Evolutionary conservation across 345 rosid genomes (phyloP).

Genomic region (Eucalyptus tenuipes): DNA sequence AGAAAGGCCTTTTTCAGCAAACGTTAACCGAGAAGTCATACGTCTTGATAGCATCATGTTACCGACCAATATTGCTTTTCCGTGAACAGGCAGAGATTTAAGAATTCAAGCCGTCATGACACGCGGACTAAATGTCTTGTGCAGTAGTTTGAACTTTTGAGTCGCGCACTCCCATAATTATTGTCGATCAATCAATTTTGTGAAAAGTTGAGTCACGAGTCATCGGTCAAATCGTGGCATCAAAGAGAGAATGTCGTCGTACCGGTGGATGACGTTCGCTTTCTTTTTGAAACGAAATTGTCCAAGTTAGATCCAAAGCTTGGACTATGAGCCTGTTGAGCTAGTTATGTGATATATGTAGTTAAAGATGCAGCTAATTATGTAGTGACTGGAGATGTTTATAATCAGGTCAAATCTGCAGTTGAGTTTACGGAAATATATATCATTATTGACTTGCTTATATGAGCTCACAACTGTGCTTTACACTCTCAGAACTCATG

Average conservation of each 20-base stretch:
- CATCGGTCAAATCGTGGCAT: background rate
- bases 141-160: background rate
- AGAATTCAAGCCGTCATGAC: background rate
- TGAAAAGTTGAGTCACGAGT: background rate
- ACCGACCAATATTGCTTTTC: background rate
- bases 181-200: background rate
- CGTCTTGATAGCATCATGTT: background rate
- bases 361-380: background rate
- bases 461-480: background rate
- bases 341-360: background rate
- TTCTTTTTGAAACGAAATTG: background rate
- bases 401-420: background rate
- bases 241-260: background rate
- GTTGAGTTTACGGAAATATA: background rate
- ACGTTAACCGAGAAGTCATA: background rate
- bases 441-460: background rate
- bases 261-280: background rate
- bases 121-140: background rate
- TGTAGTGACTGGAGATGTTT: background rate
- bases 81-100: background rate
- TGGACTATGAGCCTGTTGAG: background rate
- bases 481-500: conserved; percentile 53
- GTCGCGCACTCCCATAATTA: background rate
- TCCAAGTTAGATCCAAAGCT: background rate
- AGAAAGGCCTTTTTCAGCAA: background rate